Evolutionary conservation across 2,329 filamentous ascomycete species (phyloP), one percentile per base, ranked within the genome.

Genomic region (Neofusicoccum parvum): DNA sequence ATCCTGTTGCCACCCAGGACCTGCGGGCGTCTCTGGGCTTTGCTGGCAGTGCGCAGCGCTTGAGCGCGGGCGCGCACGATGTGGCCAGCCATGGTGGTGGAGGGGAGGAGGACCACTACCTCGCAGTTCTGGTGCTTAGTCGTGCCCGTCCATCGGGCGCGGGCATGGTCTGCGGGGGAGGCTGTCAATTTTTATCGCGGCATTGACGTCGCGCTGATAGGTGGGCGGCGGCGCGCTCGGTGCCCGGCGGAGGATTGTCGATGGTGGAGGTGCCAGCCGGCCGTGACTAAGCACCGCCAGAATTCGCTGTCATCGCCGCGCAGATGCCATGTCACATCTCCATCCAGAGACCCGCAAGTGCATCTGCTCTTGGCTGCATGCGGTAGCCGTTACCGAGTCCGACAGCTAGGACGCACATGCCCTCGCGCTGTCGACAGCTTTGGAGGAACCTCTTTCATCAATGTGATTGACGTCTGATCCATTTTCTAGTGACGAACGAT

Each of bases 61-160:
- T 41, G 39, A 11, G 41, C 62, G 62, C 62, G 62, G 36, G 49
- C 50, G 49, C 62, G 62, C 50, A 64, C 50, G 39, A 54, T 48
- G 41, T 64, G 62, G 12, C 62, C 62, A 23, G 49, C 62, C 62
- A 64, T 64, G 39, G 41, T 56, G n/a, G 41, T 15, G 23, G 32
- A 48, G 39, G 50, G 14, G 51, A 10, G 27, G n/a, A 7, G 49
- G 56, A 34, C 27, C 56, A 15, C 43, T 60, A 60, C 20, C 56
- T 37, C 43, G 15, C 56, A 27, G 45, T 46, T 15, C 15, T 12
- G 45, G 12, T 37, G 43, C n/a, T 39, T 20, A 48, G 41, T 46
- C 43, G 56, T 32, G 27, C 27, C 1, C 5, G 27, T 37, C 56
- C 56, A 60, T 60, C 41, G 32, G 56, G 43, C 6, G 43, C 56